phyloP scores from a whole-genome alignment of 805 yeast species.

The Saccharomycopsis babjevae region DNA sequence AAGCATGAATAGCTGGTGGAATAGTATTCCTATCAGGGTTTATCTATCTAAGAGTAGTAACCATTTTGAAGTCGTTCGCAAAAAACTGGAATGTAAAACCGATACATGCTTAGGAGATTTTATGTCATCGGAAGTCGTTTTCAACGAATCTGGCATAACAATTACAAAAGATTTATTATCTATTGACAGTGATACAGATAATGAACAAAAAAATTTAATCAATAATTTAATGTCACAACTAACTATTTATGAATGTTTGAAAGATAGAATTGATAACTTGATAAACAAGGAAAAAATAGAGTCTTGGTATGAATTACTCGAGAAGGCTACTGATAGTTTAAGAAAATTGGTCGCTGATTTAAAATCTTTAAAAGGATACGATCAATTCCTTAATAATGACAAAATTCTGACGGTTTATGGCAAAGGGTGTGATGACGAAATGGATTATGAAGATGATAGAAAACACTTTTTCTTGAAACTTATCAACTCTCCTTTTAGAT shows the following conservation, averaged over 20 bases:
- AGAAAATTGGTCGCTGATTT: neutral
- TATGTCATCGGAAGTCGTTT: neutral
- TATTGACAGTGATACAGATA: neutral
- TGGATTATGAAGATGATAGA: neutral
- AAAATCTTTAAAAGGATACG: neutral
- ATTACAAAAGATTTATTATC: neutral
- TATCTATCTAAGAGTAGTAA: constrained; percentile 33
- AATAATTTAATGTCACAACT: neutral
- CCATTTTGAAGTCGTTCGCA: constrained; percentile 28
- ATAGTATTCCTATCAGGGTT: constrained; percentile 40
- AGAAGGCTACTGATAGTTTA: neutral
- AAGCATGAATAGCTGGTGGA: constrained; percentile 43
- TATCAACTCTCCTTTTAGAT: constrained; percentile 6
- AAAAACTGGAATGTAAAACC: constrained; percentile 13
- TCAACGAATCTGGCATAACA: neutral
- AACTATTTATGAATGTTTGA: neutral
- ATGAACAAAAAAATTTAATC: neutral
- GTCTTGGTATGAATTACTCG: neutral
- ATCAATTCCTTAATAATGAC: neutral
- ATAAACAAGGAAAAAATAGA: neutral
- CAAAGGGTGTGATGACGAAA: neutral
- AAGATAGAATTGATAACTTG: neutral
- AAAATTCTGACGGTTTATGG: neutral
- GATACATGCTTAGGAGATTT: neutral
- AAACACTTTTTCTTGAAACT: constrained; percentile 12